Conservation (phyloP, 2,329 filamentous ascomycete genomes). For the Calonectria hawksworthii region DNA sequence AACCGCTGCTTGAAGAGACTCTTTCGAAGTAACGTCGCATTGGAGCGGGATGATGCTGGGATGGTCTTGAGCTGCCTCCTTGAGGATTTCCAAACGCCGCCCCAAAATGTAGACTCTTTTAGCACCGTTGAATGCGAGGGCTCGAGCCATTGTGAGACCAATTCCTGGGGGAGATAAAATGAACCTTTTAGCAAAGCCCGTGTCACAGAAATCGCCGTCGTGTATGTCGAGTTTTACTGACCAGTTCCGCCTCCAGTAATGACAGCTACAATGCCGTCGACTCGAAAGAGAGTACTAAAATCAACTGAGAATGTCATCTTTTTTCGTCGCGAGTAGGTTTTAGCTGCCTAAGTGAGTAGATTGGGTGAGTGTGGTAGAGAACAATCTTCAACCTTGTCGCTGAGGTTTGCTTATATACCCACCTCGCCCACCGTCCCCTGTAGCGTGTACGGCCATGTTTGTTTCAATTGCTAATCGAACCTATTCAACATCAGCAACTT, state of each 20-base stretch:
- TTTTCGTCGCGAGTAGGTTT: background rate
- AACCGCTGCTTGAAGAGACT: background rate
- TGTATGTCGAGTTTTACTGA: background rate
- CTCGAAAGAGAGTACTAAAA: background rate
- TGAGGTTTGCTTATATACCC: background rate
- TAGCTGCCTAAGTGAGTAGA: background rate
- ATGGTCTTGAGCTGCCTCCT: conserved; percentile 1
- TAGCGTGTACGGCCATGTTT: background rate
- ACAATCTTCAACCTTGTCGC: background rate
- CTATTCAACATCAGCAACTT: background rate
- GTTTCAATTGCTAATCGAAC: background rate
- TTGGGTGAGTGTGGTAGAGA: background rate
- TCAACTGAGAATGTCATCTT: background rate
- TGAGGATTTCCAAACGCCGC: background rate
- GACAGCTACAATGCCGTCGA: background rate
- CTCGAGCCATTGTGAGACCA: conserved; percentile 2
- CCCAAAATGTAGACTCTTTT: background rate
- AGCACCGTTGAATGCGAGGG: background rate
- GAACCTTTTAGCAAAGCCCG: background rate
- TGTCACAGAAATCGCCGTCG: background rate
- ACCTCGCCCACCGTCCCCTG: background rate
- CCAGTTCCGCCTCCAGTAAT: background rate
- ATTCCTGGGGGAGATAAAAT: background rate
- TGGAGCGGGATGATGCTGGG: background rate
- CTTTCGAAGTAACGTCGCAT: conserved; percentile 2